Conservation (phyloP, 768 basidiomycete genomes). For the Tylopilus rubrobrunneus region DNA sequence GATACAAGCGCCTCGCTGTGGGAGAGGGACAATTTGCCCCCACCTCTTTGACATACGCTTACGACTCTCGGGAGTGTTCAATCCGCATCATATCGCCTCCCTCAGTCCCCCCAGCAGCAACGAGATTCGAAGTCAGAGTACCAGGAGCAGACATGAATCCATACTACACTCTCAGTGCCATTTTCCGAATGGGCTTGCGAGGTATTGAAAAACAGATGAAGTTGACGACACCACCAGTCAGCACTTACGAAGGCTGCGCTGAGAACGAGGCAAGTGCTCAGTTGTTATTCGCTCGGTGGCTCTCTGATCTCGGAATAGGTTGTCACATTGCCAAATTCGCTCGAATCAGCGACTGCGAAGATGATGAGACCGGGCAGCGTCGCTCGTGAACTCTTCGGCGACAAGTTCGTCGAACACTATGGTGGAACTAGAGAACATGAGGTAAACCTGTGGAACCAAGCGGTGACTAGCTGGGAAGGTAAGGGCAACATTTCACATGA, state of each 20-base stretch:
- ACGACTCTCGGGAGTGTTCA: conserved; percentile 90
- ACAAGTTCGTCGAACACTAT: conserved; percentile 91
- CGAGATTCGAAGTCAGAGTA: conserved; percentile 89
- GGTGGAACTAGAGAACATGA: conserved; percentile 95
- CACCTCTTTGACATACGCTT: conserved; percentile 90
- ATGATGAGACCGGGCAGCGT: conserved; percentile 80
- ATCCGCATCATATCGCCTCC: conserved; percentile 93
- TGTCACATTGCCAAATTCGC: conserved; percentile 70
- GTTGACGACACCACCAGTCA: conserved; percentile 70
- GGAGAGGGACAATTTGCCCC: conserved; percentile 96
- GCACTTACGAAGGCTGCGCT: conserved; percentile 31
- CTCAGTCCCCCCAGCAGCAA: conserved; percentile 73
- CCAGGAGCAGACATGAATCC: conserved; percentile 98
- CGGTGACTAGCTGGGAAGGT: conserved; percentile 96
- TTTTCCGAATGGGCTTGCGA: conserved; percentile 81
- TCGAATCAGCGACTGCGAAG: conserved; percentile 72
- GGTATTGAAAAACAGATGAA: conserved; percentile 78
- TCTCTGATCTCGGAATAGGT: conserved; percentile 38
- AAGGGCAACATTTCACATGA: conserved; percentile 20
- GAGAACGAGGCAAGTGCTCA: conserved; percentile 56
- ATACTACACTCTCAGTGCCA: conserved; percentile 82
- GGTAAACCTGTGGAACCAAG: conserved; percentile 79
- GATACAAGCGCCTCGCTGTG: conserved; percentile 94
- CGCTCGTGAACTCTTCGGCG: conserved; percentile 84
- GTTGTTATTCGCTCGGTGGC: neutral